Evolutionary conservation across 2,329 filamentous ascomycete species (phyloP), one percentile per base, ranked within the genome.

Genomic region (Sclerotinia nivalis): DNA sequence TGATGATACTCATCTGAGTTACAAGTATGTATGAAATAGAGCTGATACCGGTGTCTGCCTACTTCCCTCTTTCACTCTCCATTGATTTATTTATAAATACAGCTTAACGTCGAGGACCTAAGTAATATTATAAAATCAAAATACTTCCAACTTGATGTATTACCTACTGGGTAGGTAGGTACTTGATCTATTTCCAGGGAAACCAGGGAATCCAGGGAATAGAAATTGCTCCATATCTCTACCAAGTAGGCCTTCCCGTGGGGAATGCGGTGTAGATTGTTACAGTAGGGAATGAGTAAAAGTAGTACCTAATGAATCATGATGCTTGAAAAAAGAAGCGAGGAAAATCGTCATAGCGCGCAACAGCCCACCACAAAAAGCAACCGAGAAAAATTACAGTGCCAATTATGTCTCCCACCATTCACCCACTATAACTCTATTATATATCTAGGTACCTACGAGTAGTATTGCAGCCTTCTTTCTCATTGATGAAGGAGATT

Each of bases 321-420:
- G 25, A 18, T 34, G 58, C 40, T 61, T n/a, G 25, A 10, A 22
- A 61, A 49, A 62, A 47, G 60, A 50, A 37, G 60, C 45, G 28
- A 50, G 49, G 34, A 58, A 61, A 65, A 68, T 71, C 72, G 68
- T 74, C 70, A 72, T 75, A 74, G 70, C 73, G 72, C 61, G 69
- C n/a, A 64, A 25, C 58, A 47, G 20, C 50, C 52, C 69, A 58
- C 69, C 59, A 58, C 40, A 59, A 52, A 43, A 50, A 67, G 45
- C 22, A 69, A 69, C 6, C 37, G n/a, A 45, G 50, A 54, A 62
- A 69, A 56, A 50, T 66, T 70, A 50, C 49, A 10, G 22, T 56
- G 5, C 25, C 62, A 34, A 5, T 56, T 43, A 13, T 43, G 40
- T 43, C 40, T 43, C 49, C n/a, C 49, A 50, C 49, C 54, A 56